Evolutionary conservation across 805 yeast species (phyloP), one percentile per base, ranked within the genome.

Genomic region (Yarrowia hollandica): DNA sequence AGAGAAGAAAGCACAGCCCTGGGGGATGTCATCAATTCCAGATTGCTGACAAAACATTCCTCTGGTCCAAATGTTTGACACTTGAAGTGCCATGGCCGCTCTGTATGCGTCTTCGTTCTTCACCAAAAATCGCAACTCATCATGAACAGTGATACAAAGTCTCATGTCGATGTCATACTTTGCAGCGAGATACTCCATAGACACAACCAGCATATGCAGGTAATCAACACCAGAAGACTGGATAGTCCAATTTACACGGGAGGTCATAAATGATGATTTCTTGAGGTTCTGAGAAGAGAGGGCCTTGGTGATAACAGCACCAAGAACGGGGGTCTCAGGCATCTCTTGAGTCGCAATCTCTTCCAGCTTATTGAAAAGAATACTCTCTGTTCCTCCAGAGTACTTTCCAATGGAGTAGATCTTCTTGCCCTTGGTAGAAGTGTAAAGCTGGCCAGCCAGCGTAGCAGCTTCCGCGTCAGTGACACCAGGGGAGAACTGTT

Each of bases 181-280:
- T 35, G 81, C 77, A 37, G 81, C 76, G 65, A 94, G 75, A 66
- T 90, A 89, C 60, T 89, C 88, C 97, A 95, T 91, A 0, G 96
- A 82, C 4, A 90, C 81, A 50, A 92, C 78, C 61, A 94, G 71
- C 37, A 94, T 70, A 69, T 94, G 99, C 56, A 94, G 76, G 68
- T 95, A 94, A 70, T 94, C 99, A 16, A 95, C 99, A 33, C 99
- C 99, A 1, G 97, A 89, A 19, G 97, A 89, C 71, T 94, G 99
- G 68, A 94, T 94, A 0, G 97, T 89, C 99, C 99, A 94, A 68
- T 94, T 94, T 63, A 91, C 85, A 66, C 99, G 74, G 1, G 97
- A 90, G 0, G 99, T 94, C 64, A 94, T 73, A 69, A 85, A 94
- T 0, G 82, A 75, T 62, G 81, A 81, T 34, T 81, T 74, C 39